These are phyloP conservation scores for Metschnikowia baotianmanensis DNA, from an alignment of 805 yeast species.

Conservation along the genomic window DNA sequence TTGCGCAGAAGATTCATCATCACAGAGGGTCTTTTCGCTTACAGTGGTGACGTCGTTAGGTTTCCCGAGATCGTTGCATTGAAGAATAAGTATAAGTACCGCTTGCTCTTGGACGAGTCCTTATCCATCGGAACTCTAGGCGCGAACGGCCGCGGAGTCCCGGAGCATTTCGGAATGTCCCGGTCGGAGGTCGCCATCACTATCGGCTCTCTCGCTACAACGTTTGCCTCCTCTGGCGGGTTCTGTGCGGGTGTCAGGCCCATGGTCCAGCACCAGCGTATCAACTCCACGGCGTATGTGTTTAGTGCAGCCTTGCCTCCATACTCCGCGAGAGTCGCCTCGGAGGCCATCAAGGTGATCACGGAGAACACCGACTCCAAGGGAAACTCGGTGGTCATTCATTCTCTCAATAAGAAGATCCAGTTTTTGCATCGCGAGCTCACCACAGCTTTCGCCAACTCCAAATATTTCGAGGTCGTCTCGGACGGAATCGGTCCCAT, in stretches of 20 bases:
- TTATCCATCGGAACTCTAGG: conserved; percentile 87
- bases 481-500: conserved; percentile 65
- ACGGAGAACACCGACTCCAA: conserved; percentile 26
- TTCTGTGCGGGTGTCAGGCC: conserved; percentile 83
- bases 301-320: conserved; percentile 96
- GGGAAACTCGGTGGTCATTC: conserved; percentile 35
- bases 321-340: conserved; percentile 69
- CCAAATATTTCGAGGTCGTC: conserved; percentile 45
- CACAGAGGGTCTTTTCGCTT: conserved; percentile 86
- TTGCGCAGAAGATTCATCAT: conserved; percentile 87
- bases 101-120: conserved; percentile 85
- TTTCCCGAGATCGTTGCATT: conserved; percentile 67
- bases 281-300: conserved; percentile 85
- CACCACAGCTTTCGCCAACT: conserved; percentile 33
- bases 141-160: conserved; percentile 75
- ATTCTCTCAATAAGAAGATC: conserved; percentile 41
- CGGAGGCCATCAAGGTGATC: conserved; percentile 52
- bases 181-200: conserved; percentile 80
- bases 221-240: conserved; percentile 88
- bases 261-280: conserved; percentile 90
- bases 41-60: conserved; percentile 76
- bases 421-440: conserved; percentile 40
- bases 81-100: conserved; percentile 77
- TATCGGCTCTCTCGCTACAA: conserved; percentile 78
- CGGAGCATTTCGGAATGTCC: conserved; percentile 68